These are phyloP conservation scores for Lachancea sp. DNA, from an alignment of 805 yeast genomes.

Conservation along the genomic window DNA sequence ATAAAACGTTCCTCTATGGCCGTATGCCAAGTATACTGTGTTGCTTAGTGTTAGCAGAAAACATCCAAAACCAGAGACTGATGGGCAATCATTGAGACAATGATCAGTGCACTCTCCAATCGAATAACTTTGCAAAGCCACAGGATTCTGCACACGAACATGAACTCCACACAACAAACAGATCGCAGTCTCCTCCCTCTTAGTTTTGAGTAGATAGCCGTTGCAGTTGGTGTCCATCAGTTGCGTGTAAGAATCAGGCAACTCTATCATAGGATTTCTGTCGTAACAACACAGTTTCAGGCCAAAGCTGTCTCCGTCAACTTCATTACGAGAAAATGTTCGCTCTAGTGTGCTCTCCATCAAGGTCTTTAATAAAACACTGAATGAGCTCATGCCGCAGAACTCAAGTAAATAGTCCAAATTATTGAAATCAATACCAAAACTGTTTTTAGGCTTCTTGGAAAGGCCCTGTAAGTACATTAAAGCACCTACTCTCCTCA, in stretches of 20 bases:
- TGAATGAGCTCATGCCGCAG: slow-evolving; percentile 1
- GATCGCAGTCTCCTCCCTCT: slow-evolving; percentile 63
- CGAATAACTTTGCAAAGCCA: slow-evolving; percentile 39
- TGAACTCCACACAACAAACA: slow-evolving; percentile 77
- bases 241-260: slow-evolving; percentile 61
- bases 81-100: slow-evolving; percentile 48
- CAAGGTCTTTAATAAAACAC: not conserved
- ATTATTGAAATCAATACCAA: not conserved
- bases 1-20: slow-evolving; percentile 71
- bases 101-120: slow-evolving; percentile 82
- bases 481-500: slow-evolving; percentile 1
- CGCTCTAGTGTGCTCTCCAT: not conserved
- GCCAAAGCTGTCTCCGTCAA: not conserved
- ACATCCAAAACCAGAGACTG: slow-evolving; percentile 20
- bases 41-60: slow-evolving; percentile 25
- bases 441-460: not conserved
- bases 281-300: slow-evolving; percentile 36
- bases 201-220: slow-evolving; percentile 36
- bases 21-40: slow-evolving; percentile 45
- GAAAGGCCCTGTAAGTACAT: not conserved
- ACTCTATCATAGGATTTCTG: slow-evolving; percentile 47
- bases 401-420: not conserved
- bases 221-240: slow-evolving; percentile 41
- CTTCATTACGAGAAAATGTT: slow-evolving; percentile 1
- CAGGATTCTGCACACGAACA: slow-evolving; percentile 58